Conservation (phyloP, 2,329 filamentous ascomycete genomes). For the Camptophora hylomeconis region DNA sequence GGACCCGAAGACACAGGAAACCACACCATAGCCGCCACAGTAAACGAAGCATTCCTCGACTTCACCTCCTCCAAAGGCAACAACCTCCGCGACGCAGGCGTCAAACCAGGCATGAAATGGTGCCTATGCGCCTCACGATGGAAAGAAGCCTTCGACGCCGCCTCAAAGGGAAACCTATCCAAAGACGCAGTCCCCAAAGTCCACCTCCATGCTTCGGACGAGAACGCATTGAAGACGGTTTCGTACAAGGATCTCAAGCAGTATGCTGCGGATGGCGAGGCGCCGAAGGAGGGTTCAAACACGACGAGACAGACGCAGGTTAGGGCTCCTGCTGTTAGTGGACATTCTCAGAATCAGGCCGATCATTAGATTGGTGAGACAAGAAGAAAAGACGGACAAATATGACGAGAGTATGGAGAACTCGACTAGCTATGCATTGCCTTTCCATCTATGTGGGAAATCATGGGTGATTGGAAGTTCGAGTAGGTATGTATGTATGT, state of each 20-base stretch:
- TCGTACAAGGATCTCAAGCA: slow-evolving; percentile 23
- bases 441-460: too few species aligned
- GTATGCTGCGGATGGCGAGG: slow-evolving; percentile 18
- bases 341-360: too few species aligned
- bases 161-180: slow-evolving; percentile 27
- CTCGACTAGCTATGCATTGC: too few species aligned
- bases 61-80: slow-evolving; percentile 47
- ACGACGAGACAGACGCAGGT: too few species aligned
- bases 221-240: slow-evolving; percentile 23
- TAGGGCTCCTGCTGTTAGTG: too few species aligned
- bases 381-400: too few species aligned
- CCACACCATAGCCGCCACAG: slow-evolving; percentile 44
- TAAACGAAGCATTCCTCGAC: slow-evolving; percentile 50
- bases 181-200: slow-evolving; percentile 17
- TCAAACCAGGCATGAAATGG: slow-evolving; percentile 49
- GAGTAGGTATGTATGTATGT: too few species aligned
- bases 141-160: slow-evolving; percentile 46
- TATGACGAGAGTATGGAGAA: too few species aligned
- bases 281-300: slow-evolving; percentile 5
- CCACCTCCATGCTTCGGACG: slow-evolving; percentile 24
- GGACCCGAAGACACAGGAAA: slow-evolving; percentile 43
- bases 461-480: too few species aligned
- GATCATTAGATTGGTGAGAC: too few species aligned
- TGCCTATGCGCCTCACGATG: slow-evolving; percentile 48
- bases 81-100: slow-evolving; percentile 41